Evolutionary conservation across 2,329 filamentous ascomycete species (phyloP).

Genomic region (Fusarium verticillioides): DNA sequence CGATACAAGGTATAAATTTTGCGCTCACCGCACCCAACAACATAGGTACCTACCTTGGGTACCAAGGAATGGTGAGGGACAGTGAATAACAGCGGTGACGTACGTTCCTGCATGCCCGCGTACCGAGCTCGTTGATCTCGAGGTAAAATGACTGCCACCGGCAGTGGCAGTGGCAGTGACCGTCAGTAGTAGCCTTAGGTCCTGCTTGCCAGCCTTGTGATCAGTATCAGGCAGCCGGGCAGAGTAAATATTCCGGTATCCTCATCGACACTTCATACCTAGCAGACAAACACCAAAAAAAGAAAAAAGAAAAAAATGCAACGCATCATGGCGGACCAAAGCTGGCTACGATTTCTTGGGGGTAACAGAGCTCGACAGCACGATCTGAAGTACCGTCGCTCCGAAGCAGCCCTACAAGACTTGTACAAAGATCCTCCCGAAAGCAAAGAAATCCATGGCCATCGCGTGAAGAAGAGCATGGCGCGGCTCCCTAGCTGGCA

Average conservation of each 20-base stretch:
- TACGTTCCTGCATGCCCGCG: neutral
- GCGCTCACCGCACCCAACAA: neutral
- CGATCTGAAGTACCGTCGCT: conserved; percentile 34
- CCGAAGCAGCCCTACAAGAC: conserved; percentile 35
- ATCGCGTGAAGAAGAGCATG: conserved; percentile 5
- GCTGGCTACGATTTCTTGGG: conserved; percentile 43
- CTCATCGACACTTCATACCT: neutral
- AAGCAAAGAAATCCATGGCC: neutral
- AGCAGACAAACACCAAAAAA: neutral
- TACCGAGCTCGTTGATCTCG: neutral
- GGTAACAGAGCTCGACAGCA: conserved; percentile 39
- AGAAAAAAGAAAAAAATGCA: neutral
- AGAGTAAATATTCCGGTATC: neutral
- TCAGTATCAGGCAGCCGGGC: neutral
- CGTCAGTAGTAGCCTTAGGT: neutral
- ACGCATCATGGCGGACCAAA: conserved; percentile 36
- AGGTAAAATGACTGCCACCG: neutral
- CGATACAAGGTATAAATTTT: neutral
- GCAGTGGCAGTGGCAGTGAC: neutral
- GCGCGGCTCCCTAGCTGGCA: conserved; percentile 32
- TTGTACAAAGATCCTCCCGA: conserved; percentile 14
- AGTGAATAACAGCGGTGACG: neutral
- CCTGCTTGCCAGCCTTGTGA: neutral
- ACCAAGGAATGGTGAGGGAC: neutral
- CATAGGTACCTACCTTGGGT: too few relatives aligned